Base-by-base conservation (phyloP, 2,329 filamentous ascomycete species). In the Coniochaeta sp. region DNA sequence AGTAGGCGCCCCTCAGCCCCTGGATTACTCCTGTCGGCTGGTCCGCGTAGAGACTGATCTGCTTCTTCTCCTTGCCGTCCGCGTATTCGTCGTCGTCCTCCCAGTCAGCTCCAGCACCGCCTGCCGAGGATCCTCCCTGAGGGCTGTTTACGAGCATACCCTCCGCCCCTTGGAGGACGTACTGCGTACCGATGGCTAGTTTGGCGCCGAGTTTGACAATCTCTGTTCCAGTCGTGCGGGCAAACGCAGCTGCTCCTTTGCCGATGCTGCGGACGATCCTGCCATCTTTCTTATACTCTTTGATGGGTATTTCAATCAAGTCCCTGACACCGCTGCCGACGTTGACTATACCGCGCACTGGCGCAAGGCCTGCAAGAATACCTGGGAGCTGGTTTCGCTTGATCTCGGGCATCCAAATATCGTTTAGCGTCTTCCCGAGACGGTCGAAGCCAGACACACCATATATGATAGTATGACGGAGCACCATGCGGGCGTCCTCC, bases 381-480 rank as follows among this genome's bases (percentile, higher is more conserved):
- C 89, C 87, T 0, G 92, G 91, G 6, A 99, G 86, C 72, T 99
- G 95, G 65, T 93, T 96, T 17, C 83, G 80, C 70, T 89, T 91
- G 60, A 99, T 89, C 70, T 99, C 93, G 1, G 92, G 92, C 83
- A 88, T 96, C 95, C 95, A 99, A 50, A 97, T 90, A 70, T 96
- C 91, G 70, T 98, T 98, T 36, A 99, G 82, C 2, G 89, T 93
- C 72, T 93, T 86, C 59, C 95, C 92, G 1, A 99, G 81, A 57
- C 90, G 87, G 66, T 98, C 93, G 67, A 98, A 97, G 0, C 95
- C 95, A 8, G 87, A 87, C 1, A 96, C 85, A 31, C 96, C 95
- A 66, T 98, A 97, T 38, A 98, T 86, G 66, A 99, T 98, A 28
- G 90, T 89, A 71, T 93, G 93, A 14, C 90, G 85, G 59, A 99